Evolutionary conservation across 495 filamentous ascomycete species (phyloP).

Genomic region (Penicillium cosmopolitanum): DNA sequence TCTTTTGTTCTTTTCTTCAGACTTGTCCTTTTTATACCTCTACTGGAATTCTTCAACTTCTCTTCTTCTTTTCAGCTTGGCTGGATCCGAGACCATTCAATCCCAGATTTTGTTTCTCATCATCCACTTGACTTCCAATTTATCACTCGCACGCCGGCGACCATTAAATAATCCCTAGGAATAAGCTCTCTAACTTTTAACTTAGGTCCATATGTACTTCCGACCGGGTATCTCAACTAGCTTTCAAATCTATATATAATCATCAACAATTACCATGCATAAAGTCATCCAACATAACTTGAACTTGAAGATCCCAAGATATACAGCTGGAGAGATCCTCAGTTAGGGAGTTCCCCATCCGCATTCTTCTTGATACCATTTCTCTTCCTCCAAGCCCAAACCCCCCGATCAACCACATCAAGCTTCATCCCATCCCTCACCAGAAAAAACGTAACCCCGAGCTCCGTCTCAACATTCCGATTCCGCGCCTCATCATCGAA

Average conservation of each 20-base stretch:
- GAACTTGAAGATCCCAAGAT: too few species aligned
- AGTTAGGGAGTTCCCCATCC: slow-evolving; percentile 16
- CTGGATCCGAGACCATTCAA: slow-evolving; percentile 20
- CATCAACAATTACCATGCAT: neutral
- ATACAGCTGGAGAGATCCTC: neutral
- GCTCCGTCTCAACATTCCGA: slow-evolving; percentile 73
- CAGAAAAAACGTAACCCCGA: slow-evolving; percentile 83
- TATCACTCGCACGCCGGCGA: neutral
- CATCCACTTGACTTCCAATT: too few species aligned
- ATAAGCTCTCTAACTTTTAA: neutral
- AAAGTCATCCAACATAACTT: neutral
- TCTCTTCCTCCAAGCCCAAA: slow-evolving; percentile 79
- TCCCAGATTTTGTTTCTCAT: slow-evolving; percentile 4
- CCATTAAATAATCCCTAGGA: neutral
- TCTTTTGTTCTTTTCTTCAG: slow-evolving; percentile 19
- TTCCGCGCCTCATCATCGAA: slow-evolving; percentile 95
- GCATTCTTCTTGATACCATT: slow-evolving; percentile 52
- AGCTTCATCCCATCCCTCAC: slow-evolving; percentile 80
- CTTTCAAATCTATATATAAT: neutral
- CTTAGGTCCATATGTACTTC: neutral
- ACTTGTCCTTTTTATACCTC: slow-evolving; percentile 18
- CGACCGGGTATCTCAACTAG: slow-evolving; percentile 1
- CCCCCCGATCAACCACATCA: slow-evolving; percentile 77
- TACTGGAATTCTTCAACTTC: neutral
- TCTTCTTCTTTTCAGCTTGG: too few species aligned